Base-by-base conservation (phyloP, 495 filamentous ascomycete species). In the Penicillium silybi region DNA sequence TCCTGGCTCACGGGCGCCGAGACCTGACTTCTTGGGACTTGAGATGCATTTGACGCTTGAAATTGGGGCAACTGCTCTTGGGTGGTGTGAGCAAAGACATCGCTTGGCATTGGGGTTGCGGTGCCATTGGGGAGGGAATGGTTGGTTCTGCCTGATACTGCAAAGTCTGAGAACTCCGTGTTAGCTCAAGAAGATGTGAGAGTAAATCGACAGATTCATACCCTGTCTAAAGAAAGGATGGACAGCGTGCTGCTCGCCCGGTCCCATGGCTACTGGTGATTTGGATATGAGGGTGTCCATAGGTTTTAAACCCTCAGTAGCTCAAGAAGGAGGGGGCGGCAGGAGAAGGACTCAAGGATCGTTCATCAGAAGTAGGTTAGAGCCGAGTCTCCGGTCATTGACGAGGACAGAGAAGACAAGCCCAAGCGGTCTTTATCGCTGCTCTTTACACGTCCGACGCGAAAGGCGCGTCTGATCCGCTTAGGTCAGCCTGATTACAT, bases 161-260 rank as follows among this genome's bases (percentile, higher is more conserved):
- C 56, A 32, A 58, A 55, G 20, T 67, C 70, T 71, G 39, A 38
- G 39, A 48, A 6, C 34, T 13, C 22, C 10, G n/a, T 18, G 46
- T 72, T 10, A 71, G 56, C 26, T 35, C 1, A 32, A 13, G 11
- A 13, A 3, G 11, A 3, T 11, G 29, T 32, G 1, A 32, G 11
- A 32, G 9, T 32, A 13, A 4, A 13, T 10, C 3, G 4, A 3
- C 3, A 32, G 29, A 2, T 13, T 13, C 29, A 32, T 47, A 74
- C 72, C 70, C 67, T 63, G 61, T 44, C 62, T 61, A 49, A 75
- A 77, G 50, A 75, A 77, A 11, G 74, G 71, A 54, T 75, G 71
- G 46, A 77, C 57, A 32, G 57, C 64, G 16, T 64, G 68, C 50
- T 69, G 66, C 50, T 72, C 67, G 56, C 65, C 62, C 46, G 70